Percentiles rank a stretch among this genome's conserved stretches.
phyloP scores from a whole-genome alignment of 257 asterid species.

The Paraleonurus japonicus region DNA sequence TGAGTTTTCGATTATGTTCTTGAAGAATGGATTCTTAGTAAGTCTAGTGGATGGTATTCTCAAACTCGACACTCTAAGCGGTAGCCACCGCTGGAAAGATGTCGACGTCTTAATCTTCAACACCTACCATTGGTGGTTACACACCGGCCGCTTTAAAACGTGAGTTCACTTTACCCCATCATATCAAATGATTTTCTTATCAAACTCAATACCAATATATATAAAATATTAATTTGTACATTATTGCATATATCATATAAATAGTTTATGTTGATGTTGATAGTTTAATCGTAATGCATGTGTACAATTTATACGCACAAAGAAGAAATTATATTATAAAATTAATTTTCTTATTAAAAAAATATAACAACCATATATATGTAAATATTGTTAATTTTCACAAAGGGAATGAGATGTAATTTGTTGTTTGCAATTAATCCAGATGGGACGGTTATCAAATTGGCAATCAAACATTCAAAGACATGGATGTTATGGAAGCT shows the following conservation, averaged over 20 bases:
- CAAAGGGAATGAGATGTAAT: background rate
- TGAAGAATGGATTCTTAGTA: constrained; percentile 44
- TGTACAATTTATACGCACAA: too few relatives aligned
- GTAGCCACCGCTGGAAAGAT: constrained; percentile 41
- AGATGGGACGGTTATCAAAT: constrained; percentile 60
- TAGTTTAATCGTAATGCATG: too few relatives aligned
- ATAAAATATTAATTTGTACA: too few relatives aligned
- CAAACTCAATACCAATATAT: too few relatives aligned
- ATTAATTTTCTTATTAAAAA: too few relatives aligned
- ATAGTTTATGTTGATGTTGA: too few relatives aligned
- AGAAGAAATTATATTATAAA: too few relatives aligned
- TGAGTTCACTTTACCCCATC: constrained; percentile 14
- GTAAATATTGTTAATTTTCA: too few relatives aligned
- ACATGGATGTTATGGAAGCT: constrained; percentile 63
- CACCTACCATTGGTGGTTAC: constrained; percentile 87
- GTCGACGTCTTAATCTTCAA: constrained; percentile 60
- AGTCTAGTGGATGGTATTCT: constrained; percentile 36
- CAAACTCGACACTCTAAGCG: constrained; percentile 51
- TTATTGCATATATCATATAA: too few relatives aligned
- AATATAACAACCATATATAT: too few relatives aligned
- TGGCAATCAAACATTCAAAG: constrained; percentile 36
- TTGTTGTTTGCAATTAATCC: background rate
- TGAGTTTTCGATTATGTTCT: constrained; percentile 20
- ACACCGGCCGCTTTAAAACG: constrained; percentile 50
- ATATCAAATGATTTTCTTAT: too few relatives aligned